Percentiles rank a stretch among this genome's conserved stretches.
Evolutionary conservation across 2,329 filamentous ascomycete genomes (phyloP).

Genomic region (Ceratocystis colombiana): DNA sequence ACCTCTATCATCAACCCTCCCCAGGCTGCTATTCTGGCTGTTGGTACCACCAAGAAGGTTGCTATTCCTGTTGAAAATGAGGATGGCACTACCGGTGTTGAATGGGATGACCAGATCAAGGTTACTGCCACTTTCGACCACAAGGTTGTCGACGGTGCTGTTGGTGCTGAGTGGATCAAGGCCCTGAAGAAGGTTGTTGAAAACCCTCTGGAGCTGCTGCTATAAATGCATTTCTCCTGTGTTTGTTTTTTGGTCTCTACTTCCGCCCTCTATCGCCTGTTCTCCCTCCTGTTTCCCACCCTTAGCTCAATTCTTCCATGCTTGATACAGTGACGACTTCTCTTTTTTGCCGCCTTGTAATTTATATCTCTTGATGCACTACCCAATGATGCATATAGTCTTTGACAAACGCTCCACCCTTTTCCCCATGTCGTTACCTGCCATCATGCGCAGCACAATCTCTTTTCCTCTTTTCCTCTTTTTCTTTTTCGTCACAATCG

Average conservation of each 20-base stretch:
- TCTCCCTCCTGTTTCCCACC: conserved; percentile 1
- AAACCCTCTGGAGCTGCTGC: conserved; percentile 88
- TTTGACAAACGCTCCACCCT: background rate
- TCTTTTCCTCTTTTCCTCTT: too few relatives aligned
- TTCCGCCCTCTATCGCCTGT: background rate
- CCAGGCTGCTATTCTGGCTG: conserved; percentile 87
- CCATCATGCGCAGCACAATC: background rate
- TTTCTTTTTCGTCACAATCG: background rate
- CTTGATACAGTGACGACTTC: conserved; percentile 22
- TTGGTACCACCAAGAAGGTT: conserved; percentile 93
- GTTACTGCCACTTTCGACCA: conserved; percentile 96
- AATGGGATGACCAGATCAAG: conserved; percentile 95
- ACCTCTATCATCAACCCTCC: conserved; percentile 98
- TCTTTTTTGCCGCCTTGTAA: conserved; percentile 22
- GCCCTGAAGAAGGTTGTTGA: conserved; percentile 96
- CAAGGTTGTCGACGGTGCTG: conserved; percentile 94
- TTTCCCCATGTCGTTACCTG: background rate
- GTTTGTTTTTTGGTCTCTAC: background rate
- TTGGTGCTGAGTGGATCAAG: conserved; percentile 91
- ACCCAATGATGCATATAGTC: conserved; percentile 14
- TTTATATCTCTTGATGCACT: conserved; percentile 18
- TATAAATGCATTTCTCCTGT: conserved; percentile 45
- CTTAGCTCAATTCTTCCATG: conserved; percentile 8
- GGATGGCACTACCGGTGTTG: conserved; percentile 62
- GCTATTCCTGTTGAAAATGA: conserved; percentile 76